Conservation (phyloP, 2,329 filamentous ascomycete genomes). For the Myriangium duriaei region DNA sequence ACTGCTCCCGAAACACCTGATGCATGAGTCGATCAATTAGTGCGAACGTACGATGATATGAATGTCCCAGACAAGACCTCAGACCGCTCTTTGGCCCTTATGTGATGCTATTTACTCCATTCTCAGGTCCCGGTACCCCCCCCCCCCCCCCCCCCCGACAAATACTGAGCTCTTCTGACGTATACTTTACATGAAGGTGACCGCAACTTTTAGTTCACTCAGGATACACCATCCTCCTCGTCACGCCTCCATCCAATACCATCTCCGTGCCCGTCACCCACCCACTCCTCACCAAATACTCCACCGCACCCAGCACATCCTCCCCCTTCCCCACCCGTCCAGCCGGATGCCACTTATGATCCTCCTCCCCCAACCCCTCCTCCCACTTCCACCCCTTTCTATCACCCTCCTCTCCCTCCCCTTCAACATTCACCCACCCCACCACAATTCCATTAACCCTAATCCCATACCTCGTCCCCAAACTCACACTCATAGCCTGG, state of each 20-base stretch:
- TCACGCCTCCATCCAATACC: slow-evolving; percentile 35
- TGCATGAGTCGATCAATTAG: no score
- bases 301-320: slow-evolving; percentile 30
- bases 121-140: no score
- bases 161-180: no score
- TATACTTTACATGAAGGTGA: no score
- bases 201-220: slow-evolving; percentile 15
- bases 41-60: no score
- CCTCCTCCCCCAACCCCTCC: slow-evolving; percentile 32
- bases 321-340: slow-evolving; percentile 39
- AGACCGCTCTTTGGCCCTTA: no score
- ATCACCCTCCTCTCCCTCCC: slow-evolving; percentile 31
- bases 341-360: slow-evolving; percentile 38
- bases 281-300: slow-evolving; percentile 28
- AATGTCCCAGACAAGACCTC: no score
- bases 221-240: slow-evolving; percentile 34
- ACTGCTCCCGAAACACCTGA: slow-evolving; percentile 6
- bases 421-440: slow-evolving; percentile 40
- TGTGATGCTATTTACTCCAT: no score
- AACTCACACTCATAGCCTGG: slow-evolving; percentile 36
- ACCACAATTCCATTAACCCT: slow-evolving; percentile 39
- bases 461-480: slow-evolving; percentile 31
- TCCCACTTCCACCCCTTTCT: slow-evolving; percentile 32
- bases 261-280: slow-evolving; percentile 36
- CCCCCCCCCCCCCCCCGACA: no score